Percentiles rank a stretch among this genome's conserved stretches.
Evolutionary conservation across 345 rosid species (phyloP).

Genomic region (Mercurialis annua): DNA sequence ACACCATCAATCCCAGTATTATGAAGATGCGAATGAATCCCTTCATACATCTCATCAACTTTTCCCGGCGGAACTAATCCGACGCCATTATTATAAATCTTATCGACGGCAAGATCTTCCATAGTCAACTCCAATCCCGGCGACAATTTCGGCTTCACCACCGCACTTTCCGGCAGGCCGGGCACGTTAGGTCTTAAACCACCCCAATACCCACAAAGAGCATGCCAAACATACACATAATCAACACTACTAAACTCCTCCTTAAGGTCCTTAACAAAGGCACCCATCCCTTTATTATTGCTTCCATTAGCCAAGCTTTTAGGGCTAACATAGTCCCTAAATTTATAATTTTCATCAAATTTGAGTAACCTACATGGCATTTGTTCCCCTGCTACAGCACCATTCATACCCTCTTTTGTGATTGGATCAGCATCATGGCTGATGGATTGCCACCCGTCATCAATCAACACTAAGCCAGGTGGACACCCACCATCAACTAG

Average conservation of each 20-base stretch:
- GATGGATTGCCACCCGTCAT: slow-evolving; percentile 97
- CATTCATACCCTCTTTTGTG: slow-evolving; percentile 68
- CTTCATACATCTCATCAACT: slow-evolving; percentile 70
- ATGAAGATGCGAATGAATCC: slow-evolving; percentile 73
- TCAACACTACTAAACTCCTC: slow-evolving; percentile 71
- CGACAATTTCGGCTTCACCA: slow-evolving; percentile 53
- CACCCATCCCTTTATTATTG: slow-evolving; percentile 62
- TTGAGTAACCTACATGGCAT: slow-evolving; percentile 90
- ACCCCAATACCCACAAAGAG: slow-evolving; percentile 97
- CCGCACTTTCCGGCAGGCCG: slow-evolving; percentile 44
- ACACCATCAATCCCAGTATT: slow-evolving; percentile 87
- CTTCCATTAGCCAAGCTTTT: slow-evolving; percentile 14
- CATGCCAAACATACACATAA: slow-evolving; percentile 92
- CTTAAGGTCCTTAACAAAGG: slow-evolving; percentile 71
- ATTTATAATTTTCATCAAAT: slow-evolving; percentile 81
- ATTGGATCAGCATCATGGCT: slow-evolving; percentile 69
- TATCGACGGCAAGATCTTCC: slow-evolving; percentile 95
- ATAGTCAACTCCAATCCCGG: slow-evolving; percentile 73
- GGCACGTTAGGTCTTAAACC: slow-evolving; percentile 75
- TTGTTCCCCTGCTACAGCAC: slow-evolving; percentile 82
- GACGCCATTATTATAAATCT: slow-evolving; percentile 63
- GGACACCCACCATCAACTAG: slow-evolving; percentile 90
- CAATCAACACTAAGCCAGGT: slow-evolving; percentile 87
- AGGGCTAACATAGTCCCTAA: slow-evolving; percentile 61
- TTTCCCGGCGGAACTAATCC: slow-evolving; percentile 73